Evolutionary conservation across 768 basidiomycete genomes (phyloP), one percentile per base, ranked within the genome.

Genomic region (Cystobasidium ongulense): DNA sequence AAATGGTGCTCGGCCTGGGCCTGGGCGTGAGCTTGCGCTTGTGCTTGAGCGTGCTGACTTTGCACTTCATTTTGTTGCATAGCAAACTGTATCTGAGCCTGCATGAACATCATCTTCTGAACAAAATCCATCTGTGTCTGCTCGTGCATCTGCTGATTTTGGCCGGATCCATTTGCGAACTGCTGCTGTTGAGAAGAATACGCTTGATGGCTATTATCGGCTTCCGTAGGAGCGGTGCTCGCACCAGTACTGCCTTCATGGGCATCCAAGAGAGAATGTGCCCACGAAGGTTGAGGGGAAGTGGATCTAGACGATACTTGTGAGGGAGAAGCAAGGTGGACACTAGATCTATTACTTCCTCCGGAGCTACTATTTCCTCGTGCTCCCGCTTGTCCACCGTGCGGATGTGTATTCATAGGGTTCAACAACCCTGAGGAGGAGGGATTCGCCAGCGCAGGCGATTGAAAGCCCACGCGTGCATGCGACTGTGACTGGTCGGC

Each of bases 21-120:
- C 33, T 53, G 68, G 11, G 46, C 5, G 52, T 72, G 61, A 11
- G 33, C 23, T n/a, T 38, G 25, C 2, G 65, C 25, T 39, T 36
- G 25, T 8, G 43, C 64, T 53, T 53, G 68, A n/a, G 46, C 5
- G 52, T 72, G 61, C 35, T 67, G 65, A 29, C 46, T 53, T 29
- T 41, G 57, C 33, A 21, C 17, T 21, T 27, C 29, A 4, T 59
- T 59, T 27, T 59, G 57, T 27, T 59, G 57, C 11, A 59, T 27
- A 35, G 57, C 57, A 59, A 15, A 41, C 50, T 67, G 43, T 4
- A 67, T 41, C 46, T 67, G 65, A 23, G 65, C 65, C 43, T 67
- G 65, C 46, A 67, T 50, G 25, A 46, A 11, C 50, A 41, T 36
- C 43, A 67, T 46, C 17, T 67, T 21, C 31, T 33, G 31, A 11